Conservation (phyloP, 2,329 filamentous ascomycete species). For the Diaporthe velutina region DNA sequence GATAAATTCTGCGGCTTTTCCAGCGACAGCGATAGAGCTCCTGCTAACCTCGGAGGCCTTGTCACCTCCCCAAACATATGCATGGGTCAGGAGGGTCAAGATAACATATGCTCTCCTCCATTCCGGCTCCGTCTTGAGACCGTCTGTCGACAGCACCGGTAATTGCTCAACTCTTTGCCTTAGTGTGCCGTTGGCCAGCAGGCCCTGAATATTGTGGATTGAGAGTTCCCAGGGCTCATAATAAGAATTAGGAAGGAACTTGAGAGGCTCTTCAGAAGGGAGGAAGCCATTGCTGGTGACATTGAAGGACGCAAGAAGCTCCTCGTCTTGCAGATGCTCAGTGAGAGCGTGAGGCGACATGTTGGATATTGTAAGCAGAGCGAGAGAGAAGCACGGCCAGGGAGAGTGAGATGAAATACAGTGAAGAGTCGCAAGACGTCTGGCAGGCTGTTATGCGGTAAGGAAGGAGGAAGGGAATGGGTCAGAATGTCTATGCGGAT, state of each 20-base stretch:
- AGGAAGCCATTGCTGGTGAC: conserved; percentile 79
- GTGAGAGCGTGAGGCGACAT: conserved; percentile 60
- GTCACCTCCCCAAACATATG: conserved; percentile 90
- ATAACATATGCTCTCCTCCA: conserved; percentile 87
- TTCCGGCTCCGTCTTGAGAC: conserved; percentile 74
- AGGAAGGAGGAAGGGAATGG: not conserved
- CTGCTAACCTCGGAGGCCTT: conserved; percentile 75
- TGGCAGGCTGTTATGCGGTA: not conserved
- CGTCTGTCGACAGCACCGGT: conserved; percentile 77
- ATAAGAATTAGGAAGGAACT: conserved; percentile 75
- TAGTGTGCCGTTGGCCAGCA: conserved; percentile 75
- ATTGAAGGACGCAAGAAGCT: conserved; percentile 50
- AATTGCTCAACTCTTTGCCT: conserved; percentile 73
- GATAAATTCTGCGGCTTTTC: not conserved
- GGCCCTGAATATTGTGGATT: conserved; percentile 73
- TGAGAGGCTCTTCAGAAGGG: conserved; percentile 76
- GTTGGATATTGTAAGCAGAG: not conserved
- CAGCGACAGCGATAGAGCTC: not conserved
- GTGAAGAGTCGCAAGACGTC: not conserved
- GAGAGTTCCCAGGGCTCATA: conserved; percentile 86
- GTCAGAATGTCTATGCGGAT: not conserved
- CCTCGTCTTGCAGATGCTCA: conserved; percentile 42
- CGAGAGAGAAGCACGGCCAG: not conserved
- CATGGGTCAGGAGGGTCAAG: conserved; percentile 84
- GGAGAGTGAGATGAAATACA: not conserved